Evolutionary conservation across 768 basidiomycete species (phyloP).

Genomic region (Russula compacta): DNA sequence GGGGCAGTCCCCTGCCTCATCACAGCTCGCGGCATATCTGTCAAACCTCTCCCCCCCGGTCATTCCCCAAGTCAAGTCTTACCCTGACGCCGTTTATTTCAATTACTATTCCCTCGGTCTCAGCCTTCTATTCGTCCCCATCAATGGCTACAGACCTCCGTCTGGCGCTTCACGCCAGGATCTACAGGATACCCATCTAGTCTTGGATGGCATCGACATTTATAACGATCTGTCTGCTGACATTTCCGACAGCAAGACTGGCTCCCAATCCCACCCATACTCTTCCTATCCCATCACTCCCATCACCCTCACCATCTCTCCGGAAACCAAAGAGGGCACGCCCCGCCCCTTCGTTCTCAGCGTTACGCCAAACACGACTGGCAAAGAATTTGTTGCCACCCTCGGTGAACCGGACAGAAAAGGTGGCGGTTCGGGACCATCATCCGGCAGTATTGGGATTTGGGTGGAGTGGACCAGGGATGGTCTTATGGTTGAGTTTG

Average conservation of each 20-base stretch:
- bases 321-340: conserved; percentile 19
- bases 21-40: conserved; percentile 37
- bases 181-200: conserved; percentile 42
- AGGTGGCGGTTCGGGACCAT: conserved; percentile 82
- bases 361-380: conserved; percentile 46
- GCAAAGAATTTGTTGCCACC: conserved; percentile 63
- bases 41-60: conserved; percentile 22
- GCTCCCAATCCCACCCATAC: conserved; percentile 40
- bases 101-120: conserved; percentile 75
- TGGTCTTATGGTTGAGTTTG: conserved; percentile 82
- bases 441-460: conserved; percentile 76
- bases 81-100: conserved; percentile 78
- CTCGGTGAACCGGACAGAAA: conserved; percentile 87
- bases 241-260: conserved; percentile 22
- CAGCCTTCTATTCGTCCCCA: conserved; percentile 69
- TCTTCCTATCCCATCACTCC: conserved; percentile 49
- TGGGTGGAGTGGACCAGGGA: conserved; percentile 89
- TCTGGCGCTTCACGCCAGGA: conserved; percentile 37
- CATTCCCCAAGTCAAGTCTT: conserved; percentile 65
- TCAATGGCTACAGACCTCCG: conserved; percentile 51
- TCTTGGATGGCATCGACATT: conserved; percentile 68
- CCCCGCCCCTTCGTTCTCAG: conserved; percentile 34
- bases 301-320: conserved; percentile 36
- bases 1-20: conserved; percentile 43
- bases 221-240: conserved; percentile 51